A percentile compares a stretch with the other conserved stretches of the same genome.
Conservation (phyloP, 2,329 filamentous ascomycete genomes). For the Hypomyces rosellus region DNA sequence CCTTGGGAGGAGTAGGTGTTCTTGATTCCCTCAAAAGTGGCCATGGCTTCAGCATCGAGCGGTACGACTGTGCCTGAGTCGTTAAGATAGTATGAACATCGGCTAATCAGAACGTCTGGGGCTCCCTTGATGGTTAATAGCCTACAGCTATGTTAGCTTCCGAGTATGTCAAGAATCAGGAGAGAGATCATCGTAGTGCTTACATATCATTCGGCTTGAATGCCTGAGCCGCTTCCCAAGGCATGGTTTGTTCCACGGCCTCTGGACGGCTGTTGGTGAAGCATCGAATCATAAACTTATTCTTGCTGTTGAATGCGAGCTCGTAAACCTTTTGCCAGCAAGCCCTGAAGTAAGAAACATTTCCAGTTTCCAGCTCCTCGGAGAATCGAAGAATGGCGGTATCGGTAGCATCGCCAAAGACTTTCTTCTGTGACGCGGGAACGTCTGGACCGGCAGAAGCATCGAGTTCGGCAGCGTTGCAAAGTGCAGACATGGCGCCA, state of each 20-base stretch:
- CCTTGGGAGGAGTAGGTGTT: slow-evolving; percentile 63
- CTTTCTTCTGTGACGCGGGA: slow-evolving; percentile 54
- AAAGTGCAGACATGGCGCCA: slow-evolving; percentile 56
- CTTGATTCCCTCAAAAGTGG: slow-evolving; percentile 52
- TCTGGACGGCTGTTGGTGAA: slow-evolving; percentile 39
- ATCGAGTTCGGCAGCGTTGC: slow-evolving; percentile 72
- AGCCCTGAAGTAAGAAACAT: slow-evolving; percentile 52
- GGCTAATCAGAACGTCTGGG: slow-evolving; percentile 63
- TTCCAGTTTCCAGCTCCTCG: slow-evolving; percentile 48
- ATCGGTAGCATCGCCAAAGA: slow-evolving; percentile 72
- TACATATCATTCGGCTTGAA: slow-evolving; percentile 34
- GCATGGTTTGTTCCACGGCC: slow-evolving; percentile 30
- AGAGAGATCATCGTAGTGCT: slow-evolving; percentile 14
- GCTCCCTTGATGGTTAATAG: slow-evolving; percentile 73
- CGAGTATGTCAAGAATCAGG: not conserved
- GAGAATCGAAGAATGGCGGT: slow-evolving; percentile 67
- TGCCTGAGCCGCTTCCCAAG: slow-evolving; percentile 25
- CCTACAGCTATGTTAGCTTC: slow-evolving; percentile 20
- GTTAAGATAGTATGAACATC: slow-evolving; percentile 53
- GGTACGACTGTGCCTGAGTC: slow-evolving; percentile 46
- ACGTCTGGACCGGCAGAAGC: slow-evolving; percentile 53
- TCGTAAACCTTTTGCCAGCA: slow-evolving; percentile 62
- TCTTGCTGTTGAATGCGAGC: slow-evolving; percentile 73
- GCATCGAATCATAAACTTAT: slow-evolving; percentile 71
- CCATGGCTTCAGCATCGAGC: slow-evolving; percentile 40